Base-by-base conservation (phyloP, 129 eudicot genomes). In the Ambrosia artemisiifolia region DNA sequence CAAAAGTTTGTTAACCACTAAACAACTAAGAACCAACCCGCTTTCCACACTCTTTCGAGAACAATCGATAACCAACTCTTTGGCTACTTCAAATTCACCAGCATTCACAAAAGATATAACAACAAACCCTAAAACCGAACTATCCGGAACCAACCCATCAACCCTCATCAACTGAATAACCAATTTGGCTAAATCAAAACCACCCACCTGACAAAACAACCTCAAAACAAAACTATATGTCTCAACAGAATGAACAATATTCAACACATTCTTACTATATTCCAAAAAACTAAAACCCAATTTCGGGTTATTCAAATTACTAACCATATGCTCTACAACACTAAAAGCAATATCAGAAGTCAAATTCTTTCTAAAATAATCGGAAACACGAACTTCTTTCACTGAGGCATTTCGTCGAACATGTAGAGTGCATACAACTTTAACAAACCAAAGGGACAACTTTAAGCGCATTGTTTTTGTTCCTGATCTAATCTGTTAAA, bases 391-490 rank as follows among this genome's bases (percentile, higher is more conserved):
- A n/a, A 75, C 57, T 72, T 59, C 70, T 46, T 76, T 49, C 34
- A 85, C 77, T 73, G 84, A 85, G 11, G 78, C 62, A 5, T 88
- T 72, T 48, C 73, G 74, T 65, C 79, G 83, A 83, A 90, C 68
- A 82, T 80, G 76, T 56, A 90, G 53, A 12, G 95, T 87, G 83
- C 85, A 89, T 51, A 93, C 88, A 44, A 90, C 85, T 69, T 93
- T 93, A 71, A 81, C 69, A 61, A 92, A 89, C 98, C 98, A 92
- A 40, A 75, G 59, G 34, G 80, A 51, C 42, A 68, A 33, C 92
- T 84, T 64, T 50, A 89, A 75, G 75, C 66, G 86, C 88, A 89
- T 89, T 84, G 77, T 84, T 51, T 74, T 89, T 84, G 77, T 82
- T 51, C 77, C 86, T 76, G 16, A 57, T 30, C 70, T 75, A 63